Conservation (phyloP, 805 yeast species). For the Yamadazyma nakazawae region DNA sequence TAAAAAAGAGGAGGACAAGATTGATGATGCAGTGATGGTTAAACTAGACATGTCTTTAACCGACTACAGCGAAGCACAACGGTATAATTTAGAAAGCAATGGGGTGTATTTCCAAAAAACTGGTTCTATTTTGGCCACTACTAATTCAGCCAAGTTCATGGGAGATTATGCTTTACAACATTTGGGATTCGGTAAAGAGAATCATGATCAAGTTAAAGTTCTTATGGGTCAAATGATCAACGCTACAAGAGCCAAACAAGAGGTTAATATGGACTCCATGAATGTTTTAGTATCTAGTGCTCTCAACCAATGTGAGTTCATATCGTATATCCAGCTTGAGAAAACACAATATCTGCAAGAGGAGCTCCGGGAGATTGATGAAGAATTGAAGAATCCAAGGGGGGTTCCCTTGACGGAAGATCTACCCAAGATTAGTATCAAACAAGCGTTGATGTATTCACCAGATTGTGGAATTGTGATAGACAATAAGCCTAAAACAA, state of each 20-base stretch:
- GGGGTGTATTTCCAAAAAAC: constrained; percentile 66
- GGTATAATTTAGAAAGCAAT: constrained; percentile 47
- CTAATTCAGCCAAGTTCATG: constrained; percentile 62
- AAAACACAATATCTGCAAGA: constrained; percentile 52
- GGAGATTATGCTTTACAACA: constrained; percentile 64
- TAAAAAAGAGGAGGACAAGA: constrained; percentile 11
- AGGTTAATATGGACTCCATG: constrained; percentile 37
- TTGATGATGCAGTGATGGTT: constrained; percentile 36
- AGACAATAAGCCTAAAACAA: constrained; percentile 15
- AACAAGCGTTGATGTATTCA: constrained; percentile 65
- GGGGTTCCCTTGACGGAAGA: constrained; percentile 65
- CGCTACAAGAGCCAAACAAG: constrained; percentile 36
- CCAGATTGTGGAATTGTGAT: constrained; percentile 82
- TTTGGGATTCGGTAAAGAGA: constrained; percentile 39
- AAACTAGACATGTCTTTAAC: constrained; percentile 25
- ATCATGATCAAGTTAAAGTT: constrained; percentile 44
- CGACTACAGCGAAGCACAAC: constrained; percentile 48
- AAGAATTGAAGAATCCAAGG: constrained; percentile 67
- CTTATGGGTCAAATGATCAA: constrained; percentile 45
- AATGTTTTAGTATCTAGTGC: constrained; percentile 31
- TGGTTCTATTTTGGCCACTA: constrained; percentile 58
- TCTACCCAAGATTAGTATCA: constrained; percentile 55
- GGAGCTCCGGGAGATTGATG: constrained; percentile 61
- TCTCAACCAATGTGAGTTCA: constrained; percentile 60
- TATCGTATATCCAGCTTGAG: constrained; percentile 64